A percentile compares a stretch with the other conserved stretches of the same genome.
phyloP scores from a whole-genome alignment of 352 stramenopile species.

The Pythium periplocum region DNA sequence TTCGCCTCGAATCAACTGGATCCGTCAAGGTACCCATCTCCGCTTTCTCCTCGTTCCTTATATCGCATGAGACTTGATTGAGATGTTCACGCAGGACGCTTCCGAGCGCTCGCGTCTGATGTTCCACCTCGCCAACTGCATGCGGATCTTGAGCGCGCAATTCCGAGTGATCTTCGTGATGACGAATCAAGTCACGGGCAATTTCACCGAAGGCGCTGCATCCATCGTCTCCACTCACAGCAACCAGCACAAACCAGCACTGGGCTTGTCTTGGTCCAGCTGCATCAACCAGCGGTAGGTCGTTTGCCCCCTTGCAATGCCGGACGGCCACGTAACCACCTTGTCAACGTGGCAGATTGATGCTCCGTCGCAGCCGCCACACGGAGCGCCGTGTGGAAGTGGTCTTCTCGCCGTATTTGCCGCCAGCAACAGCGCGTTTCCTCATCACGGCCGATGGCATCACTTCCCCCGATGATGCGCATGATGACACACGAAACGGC shows the following conservation, averaged over 20 bases:
- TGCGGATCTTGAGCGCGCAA: slow-evolving; percentile 76
- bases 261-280: slow-evolving; percentile 78
- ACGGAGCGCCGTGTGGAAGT: slow-evolving; percentile 36
- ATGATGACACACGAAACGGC: neutral
- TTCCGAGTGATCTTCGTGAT: slow-evolving; percentile 72
- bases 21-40: slow-evolving; percentile 49
- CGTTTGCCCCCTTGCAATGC: slow-evolving; percentile 6
- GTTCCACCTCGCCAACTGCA: slow-evolving; percentile 83
- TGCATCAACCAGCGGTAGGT: slow-evolving; percentile 80
- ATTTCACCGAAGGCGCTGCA: slow-evolving; percentile 30
- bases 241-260: slow-evolving; percentile 42
- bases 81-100: slow-evolving; percentile 32
- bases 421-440: slow-evolving; percentile 32
- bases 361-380: slow-evolving; percentile 33
- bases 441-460: slow-evolving; percentile 54
- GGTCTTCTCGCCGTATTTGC: slow-evolving; percentile 51
- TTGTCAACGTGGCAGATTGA: slow-evolving; percentile 23
- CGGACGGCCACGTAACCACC: no score
- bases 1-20: slow-evolving; percentile 60
- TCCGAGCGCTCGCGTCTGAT: slow-evolving; percentile 65
- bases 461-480: neutral
- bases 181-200: slow-evolving; percentile 79
- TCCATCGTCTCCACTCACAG: slow-evolving; percentile 5
- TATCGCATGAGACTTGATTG: slow-evolving; percentile 2
- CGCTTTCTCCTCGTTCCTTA: neutral